Base-by-base conservation (phyloP, 1,284 basidiomycete genomes). In the Limonomyces culmigenus region DNA sequence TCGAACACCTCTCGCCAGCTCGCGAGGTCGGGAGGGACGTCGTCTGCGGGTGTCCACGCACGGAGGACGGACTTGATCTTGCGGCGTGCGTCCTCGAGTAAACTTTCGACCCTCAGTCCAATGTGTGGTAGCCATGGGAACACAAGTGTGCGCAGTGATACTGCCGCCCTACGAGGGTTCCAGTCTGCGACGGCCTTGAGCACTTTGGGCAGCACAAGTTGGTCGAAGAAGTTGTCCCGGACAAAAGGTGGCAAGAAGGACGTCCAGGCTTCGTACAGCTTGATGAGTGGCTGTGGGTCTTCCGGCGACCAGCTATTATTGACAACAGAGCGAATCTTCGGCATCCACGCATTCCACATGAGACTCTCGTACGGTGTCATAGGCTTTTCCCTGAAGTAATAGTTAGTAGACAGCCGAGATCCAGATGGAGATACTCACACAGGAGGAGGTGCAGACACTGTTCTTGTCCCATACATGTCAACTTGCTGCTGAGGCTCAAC, bases 341-440 rank as follows among this genome's bases (percentile, higher is more conserved):
- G 95, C 17, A 98, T 62, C 93, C 92, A 98, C 5, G 83, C 63
- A 42, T 81, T 84, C 92, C 93, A 98, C 13, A 98, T 58, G 15
- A 98, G 62, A 39, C 80, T 84, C 52, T 98, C 93, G 54, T 86
- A 98, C 0, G 95, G 80, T 4, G 91, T 91, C 95, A 98, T 99
- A 1, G 63, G 63, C 42, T 60, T 61, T 41, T 74, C 69, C 33
- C 69, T 68, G 42, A 23, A 23, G 31, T 41, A 33, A 31, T 16
- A 23, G n/a, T 36, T 33, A 41, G 5, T 32, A 39, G 33, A 36
- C 14, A 37, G 25, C 10, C 11, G 10, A 12, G 13, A 20, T 23
- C 15, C 16, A 33, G 17, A 31, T 36, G 33, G 33, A 29, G 29
- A n/a, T 25, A 32, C 13, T n/a, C 46, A 67, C 65, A 58, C 50